phyloP scores from a whole-genome alignment of 2,329 filamentous ascomycete species.

The Aspergillus terreus region DNA sequence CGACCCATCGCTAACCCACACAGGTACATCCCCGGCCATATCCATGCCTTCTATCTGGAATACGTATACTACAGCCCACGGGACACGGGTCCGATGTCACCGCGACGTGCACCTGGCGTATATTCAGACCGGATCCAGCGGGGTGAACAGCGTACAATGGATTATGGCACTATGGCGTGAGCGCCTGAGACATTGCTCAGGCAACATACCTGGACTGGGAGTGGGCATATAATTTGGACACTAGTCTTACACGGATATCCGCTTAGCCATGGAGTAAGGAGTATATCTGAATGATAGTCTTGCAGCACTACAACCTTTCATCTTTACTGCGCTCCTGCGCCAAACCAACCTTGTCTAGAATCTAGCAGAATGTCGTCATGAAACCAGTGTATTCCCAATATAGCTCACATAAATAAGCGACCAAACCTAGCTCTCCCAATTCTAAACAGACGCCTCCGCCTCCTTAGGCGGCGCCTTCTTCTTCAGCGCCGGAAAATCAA shows the following conservation, averaged over 20 bases:
- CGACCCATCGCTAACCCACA: not conserved
- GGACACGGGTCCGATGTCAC: slow-evolving; percentile 16
- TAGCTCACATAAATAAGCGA: too few relatives aligned
- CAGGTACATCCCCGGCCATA: slow-evolving; percentile 71
- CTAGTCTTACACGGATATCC: too few relatives aligned
- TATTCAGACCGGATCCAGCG: slow-evolving; percentile 39
- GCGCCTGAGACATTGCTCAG: not conserved
- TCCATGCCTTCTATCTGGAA: slow-evolving; percentile 77
- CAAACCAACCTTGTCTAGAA: too few relatives aligned
- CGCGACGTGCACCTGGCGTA: slow-evolving; percentile 32
- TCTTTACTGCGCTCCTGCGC: too few relatives aligned
- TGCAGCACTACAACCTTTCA: too few relatives aligned
- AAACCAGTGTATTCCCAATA: too few relatives aligned
- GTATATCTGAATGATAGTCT: too few relatives aligned
- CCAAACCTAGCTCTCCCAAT: not conserved
- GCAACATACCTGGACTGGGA: too few relatives aligned
- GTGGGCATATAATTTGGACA: too few relatives aligned
- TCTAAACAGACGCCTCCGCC: slow-evolving; percentile 3
- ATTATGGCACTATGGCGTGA: slow-evolving; percentile 22
- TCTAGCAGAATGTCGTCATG: too few relatives aligned
- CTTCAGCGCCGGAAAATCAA: slow-evolving; percentile 56
- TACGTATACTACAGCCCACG: slow-evolving; percentile 77
- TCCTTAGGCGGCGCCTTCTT: slow-evolving; percentile 30
- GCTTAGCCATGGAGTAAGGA: too few relatives aligned
- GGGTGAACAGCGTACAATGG: slow-evolving; percentile 25